phyloP scores from a whole-genome alignment of 148 eudicot genomes.

The Vaccinium corymbosum region DNA sequence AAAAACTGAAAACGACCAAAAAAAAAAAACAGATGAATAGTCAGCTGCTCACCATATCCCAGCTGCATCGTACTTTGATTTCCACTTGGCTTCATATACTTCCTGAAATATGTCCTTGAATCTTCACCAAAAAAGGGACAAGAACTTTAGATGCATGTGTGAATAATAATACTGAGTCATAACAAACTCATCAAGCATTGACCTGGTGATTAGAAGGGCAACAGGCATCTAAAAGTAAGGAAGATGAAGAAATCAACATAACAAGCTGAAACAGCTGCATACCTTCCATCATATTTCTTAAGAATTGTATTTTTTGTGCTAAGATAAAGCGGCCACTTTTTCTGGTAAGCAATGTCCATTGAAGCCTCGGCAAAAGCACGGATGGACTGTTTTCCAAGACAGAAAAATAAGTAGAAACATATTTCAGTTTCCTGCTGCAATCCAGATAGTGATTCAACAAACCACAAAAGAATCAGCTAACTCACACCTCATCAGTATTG shows the following conservation, averaged over 20 bases:
- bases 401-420: not conserved
- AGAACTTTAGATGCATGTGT: not conserved
- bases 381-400: constrained; percentile 46
- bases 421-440: not conserved
- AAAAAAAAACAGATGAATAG: not conserved
- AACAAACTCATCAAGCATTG: not conserved
- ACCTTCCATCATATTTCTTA: constrained; percentile 85
- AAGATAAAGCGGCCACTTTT: constrained; percentile 80
- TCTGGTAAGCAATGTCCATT: constrained; percentile 64
- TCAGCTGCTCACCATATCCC: constrained; percentile 58
- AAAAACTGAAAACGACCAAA: not conserved
- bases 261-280: constrained; percentile 9
- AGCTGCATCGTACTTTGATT: constrained; percentile 55
- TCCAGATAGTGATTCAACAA: not conserved
- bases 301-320: constrained; percentile 83
- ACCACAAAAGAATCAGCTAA: not conserved
- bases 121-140: constrained; percentile 25
- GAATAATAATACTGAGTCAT: not conserved
- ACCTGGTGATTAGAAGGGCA: not conserved
- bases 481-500: constrained; percentile 68
- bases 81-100: constrained; percentile 70
- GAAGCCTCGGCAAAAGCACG: constrained; percentile 75
- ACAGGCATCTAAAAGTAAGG: not conserved
- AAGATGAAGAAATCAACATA: not conserved
- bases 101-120: constrained; percentile 83